Evolutionary conservation across 106 monocot genomes (phyloP), one percentile per base, ranked within the genome.

Genomic region (Allium sativum): DNA sequence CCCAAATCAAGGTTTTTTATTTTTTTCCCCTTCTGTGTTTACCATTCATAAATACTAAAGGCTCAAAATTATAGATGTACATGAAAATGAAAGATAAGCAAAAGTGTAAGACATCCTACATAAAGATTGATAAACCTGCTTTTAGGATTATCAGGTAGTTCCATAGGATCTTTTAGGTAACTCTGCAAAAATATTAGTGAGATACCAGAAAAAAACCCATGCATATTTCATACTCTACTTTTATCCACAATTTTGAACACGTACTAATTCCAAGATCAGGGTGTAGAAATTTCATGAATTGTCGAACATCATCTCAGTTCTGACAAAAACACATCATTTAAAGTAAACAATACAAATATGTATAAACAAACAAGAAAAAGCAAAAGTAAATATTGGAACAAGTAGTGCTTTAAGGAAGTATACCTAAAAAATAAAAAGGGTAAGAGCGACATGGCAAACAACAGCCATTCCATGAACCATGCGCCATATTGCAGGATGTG

Each of bases 91-190:
- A 22, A 68, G 69, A 17, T 15, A 43, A 44, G 67, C 70, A 61
- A 66, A 62, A 67, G 68, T 53, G 70, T 51, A 76, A 84, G 79
- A 58, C 53, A 68, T 63, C 95, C 81, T 95, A 95, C 95, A 84
- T 95, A 95, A 74, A 95, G 81, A 79, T 95, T 95, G 72, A 72
- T 87, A 83, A 90, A 95, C 76, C 84, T 95, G 79, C 70, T 90
- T 79, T 84, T 87, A 42, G 87, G 86, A 77, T 90, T 74, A 48
- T 95, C 90, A 45, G 86, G 94, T n/a, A 90, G 83, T 64, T 65
- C 86, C 94, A 77, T 95, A 95, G 18, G 94, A 95, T 64, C 84
- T 95, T 77, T 95, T 90, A 64, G 94, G 86, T 58, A 95, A 61
- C 66, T 90, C 95, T 95, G 73, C 19, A 77, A 8, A 56, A 71